Percentiles rank a stretch among this genome's conserved stretches.
Conservation (phyloP, 176 grass and related monocot genomes). For the Hordeum marinum region DNA sequence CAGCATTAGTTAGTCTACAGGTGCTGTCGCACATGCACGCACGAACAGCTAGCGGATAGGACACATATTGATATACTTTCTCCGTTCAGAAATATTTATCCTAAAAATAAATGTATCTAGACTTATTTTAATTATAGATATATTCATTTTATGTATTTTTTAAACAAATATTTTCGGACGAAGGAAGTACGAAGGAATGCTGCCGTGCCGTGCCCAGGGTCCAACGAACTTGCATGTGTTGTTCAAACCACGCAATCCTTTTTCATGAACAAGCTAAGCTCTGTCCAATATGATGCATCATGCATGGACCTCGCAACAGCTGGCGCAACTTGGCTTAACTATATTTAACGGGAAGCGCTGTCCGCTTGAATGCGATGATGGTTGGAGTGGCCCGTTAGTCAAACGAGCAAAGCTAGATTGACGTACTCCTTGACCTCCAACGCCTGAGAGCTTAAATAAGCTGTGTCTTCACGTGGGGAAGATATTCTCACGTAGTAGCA, state of each 20-base stretch:
- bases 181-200: too few relatives aligned
- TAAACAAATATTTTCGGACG: too few relatives aligned
- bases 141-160: too few relatives aligned
- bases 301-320: not conserved
- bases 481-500: not conserved
- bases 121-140: too few relatives aligned
- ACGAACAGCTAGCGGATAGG: not conserved
- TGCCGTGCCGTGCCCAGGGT: not conserved
- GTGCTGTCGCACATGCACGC: not conserved
- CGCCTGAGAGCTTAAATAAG: not conserved
- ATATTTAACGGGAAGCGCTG: not conserved
- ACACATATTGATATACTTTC: not conserved
- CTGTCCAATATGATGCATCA: not conserved
- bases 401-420: not conserved
- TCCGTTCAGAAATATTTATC: too few relatives aligned
- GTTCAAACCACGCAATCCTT: constrained; percentile 30
- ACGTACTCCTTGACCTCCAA: constrained; percentile 24
- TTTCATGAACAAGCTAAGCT: constrained; percentile 11
- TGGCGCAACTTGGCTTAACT: not conserved
- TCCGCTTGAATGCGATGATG: not conserved
- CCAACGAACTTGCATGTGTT: constrained; percentile 19
- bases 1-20: not conserved
- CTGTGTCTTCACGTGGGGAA: not conserved
- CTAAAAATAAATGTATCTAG: too few relatives aligned
- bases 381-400: not conserved